Base-by-base conservation (phyloP, 768 basidiomycete genomes). In the Pseudohyphozyma bogoriensis region DNA sequence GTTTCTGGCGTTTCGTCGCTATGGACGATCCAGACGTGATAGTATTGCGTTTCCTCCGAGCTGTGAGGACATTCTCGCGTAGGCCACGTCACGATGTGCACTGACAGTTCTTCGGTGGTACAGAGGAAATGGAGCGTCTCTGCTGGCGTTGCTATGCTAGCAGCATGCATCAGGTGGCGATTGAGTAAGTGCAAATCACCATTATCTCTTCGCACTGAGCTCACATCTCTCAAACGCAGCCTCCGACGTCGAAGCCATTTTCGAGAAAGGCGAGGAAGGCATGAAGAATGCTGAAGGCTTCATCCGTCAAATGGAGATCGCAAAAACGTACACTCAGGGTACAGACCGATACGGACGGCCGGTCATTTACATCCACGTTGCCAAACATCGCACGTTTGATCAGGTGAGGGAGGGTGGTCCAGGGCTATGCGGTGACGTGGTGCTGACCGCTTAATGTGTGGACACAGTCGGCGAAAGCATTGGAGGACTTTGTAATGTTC, bases 131-230 rank as follows among this genome's bases (percentile, higher is more conserved):
- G 68, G 68, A 60, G 52, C n/a, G 42, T 62, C 13, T 58, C 49
- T 20, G 68, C 68, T 6, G 68, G 60, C 28, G 63, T 67, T 1
- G 63, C 68, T 2, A 69, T 69, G 68, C 64, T 60, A 11, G 51
- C 59, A 4, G 60, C 65, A 4, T 69, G 68, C 50, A 60, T 67
- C 55, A 66, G 65, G 37, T 69, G 68, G 68, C 56, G 68, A 18
- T 67, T 69, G 45, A 63, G 66, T 51, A 15, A 20, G 33, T 35
- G 33, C 22, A 13, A 18, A 16, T 4, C 8, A 32, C 12, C 9
- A 1, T 4, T 2, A 22, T 12, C n/a, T 12, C 3, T 22, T 12
- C 33, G 33, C 32, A 10, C 33, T 51, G 20, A 11, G 33, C 2
- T 24, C 33, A 6, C 22, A 20, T 20, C 33, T 9, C 1, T 51